phyloP scores from a whole-genome alignment of 176 grass and related monocot genomes.

The Zoysia pacifica region DNA sequence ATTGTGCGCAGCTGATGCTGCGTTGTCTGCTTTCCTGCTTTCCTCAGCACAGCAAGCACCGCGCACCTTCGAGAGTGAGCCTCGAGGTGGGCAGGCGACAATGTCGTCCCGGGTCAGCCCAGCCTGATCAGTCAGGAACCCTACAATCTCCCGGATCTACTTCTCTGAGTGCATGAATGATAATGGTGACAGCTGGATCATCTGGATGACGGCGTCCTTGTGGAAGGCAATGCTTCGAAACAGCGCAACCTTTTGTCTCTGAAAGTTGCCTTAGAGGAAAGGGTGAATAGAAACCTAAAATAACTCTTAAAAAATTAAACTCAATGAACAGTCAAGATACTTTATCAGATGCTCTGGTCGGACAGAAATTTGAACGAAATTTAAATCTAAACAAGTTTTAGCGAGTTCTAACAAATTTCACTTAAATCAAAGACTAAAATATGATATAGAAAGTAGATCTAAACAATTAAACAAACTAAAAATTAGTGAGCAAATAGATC shows the following conservation, averaged over 20 bases:
- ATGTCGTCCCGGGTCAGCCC: constrained; percentile 31
- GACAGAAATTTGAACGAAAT: too few relatives aligned
- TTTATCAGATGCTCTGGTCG: too few relatives aligned
- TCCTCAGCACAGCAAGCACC: constrained; percentile 46
- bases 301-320: too few relatives aligned
- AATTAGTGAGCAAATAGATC: too few relatives aligned
- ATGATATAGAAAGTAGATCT: too few relatives aligned
- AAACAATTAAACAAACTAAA: too few relatives aligned
- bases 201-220: background rate
- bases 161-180: constrained; percentile 11
- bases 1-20: background rate
- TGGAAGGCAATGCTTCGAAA: constrained; percentile 32
- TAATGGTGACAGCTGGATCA: background rate
- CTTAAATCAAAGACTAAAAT: too few relatives aligned
- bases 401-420: too few relatives aligned
- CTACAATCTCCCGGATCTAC: background rate
- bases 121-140: constrained; percentile 28
- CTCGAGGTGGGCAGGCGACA: background rate
- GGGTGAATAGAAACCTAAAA: too few relatives aligned
- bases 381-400: too few relatives aligned
- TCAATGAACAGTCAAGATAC: too few relatives aligned
- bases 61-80: constrained; percentile 6
- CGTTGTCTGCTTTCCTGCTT: background rate
- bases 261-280: too few relatives aligned
- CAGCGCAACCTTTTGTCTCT: constrained; percentile 26